These are phyloP conservation scores for Talaromyces sp. DNA, from an alignment of 2,329 filamentous ascomycete genomes.

Conservation along the genomic window DNA sequence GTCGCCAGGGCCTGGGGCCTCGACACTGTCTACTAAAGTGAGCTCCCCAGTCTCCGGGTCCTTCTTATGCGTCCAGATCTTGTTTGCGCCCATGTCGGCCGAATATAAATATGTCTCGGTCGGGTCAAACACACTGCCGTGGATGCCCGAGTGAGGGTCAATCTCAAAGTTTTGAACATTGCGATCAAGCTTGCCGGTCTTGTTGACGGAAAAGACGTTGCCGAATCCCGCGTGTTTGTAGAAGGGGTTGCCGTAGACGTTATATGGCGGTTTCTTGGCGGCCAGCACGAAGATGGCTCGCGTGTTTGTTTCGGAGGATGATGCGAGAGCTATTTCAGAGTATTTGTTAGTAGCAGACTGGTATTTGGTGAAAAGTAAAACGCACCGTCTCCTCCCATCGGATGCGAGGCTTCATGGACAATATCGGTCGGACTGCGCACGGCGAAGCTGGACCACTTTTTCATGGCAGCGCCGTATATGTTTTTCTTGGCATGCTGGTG, in stretches of 20 bases:
- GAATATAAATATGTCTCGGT: slow-evolving; percentile 45
- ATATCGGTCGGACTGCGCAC: slow-evolving; percentile 74
- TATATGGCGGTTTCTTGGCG: slow-evolving; percentile 70
- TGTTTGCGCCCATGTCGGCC: slow-evolving; percentile 45
- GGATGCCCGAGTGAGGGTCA: slow-evolving; percentile 40
- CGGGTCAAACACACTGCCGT: slow-evolving; percentile 46
- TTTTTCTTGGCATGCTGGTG: slow-evolving; percentile 71
- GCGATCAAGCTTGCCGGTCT: slow-evolving; percentile 35
- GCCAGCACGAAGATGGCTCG: slow-evolving; percentile 85
- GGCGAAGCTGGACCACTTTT: slow-evolving; percentile 82
- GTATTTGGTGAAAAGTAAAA: slow-evolving; percentile 12
- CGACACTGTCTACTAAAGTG: slow-evolving; percentile 65
- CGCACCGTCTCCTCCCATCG: slow-evolving; percentile 71
- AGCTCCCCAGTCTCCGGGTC: slow-evolving; percentile 56
- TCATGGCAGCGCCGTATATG: slow-evolving; percentile 87
- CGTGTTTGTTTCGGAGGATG: slow-evolving; percentile 69
- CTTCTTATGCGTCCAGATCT: slow-evolving; percentile 78
- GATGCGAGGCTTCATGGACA: slow-evolving; percentile 67
- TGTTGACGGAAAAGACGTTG: slow-evolving; percentile 56
- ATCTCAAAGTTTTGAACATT: slow-evolving; percentile 47
- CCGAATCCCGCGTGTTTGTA: slow-evolving; percentile 80
- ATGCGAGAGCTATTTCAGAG: slow-evolving; percentile 55
- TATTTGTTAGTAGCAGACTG: background rate
- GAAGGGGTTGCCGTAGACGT: slow-evolving; percentile 86
- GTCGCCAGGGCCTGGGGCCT: slow-evolving; percentile 66